These are phyloP conservation scores for Vigna nakashimae DNA, from an alignment of 306 rosid genomes.

Conservation along the genomic window DNA sequence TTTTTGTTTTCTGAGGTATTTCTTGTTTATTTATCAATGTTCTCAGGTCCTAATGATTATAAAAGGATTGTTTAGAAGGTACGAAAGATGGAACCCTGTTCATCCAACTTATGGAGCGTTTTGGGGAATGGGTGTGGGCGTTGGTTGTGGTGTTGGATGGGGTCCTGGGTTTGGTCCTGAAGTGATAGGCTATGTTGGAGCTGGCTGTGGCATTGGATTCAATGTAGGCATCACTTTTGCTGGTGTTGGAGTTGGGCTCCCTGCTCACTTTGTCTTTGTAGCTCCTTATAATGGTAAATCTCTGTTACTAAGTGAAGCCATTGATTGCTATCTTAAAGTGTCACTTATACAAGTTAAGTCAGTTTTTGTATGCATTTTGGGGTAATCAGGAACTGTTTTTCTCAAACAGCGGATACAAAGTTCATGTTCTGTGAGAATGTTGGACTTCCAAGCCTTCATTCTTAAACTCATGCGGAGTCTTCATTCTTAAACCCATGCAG, in stretches of 20 bases:
- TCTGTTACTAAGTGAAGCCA: neutral
- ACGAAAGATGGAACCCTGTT: conserved; percentile 89
- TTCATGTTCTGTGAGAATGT: conserved; percentile 34
- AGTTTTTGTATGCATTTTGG: conserved; percentile 28
- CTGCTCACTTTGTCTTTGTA: conserved; percentile 65
- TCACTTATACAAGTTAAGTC: conserved; percentile 9
- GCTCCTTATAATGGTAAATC: conserved; percentile 68
- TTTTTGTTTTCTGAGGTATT: neutral
- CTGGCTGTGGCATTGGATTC: conserved; percentile 96
- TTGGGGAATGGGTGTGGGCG: conserved; percentile 95
- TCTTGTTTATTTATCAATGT: conserved; percentile 28
- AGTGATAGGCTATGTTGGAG: conserved; percentile 89
- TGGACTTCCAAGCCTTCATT: conserved; percentile 3
- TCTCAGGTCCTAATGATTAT: conserved; percentile 75
- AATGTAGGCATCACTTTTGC: conserved; percentile 82
- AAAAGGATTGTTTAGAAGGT: conserved; percentile 75
- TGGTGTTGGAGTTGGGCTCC: conserved; percentile 88
- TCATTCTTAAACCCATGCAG: conserved; percentile 12
- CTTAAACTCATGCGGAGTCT: conserved; percentile 18
- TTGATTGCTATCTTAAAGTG: conserved; percentile 29
- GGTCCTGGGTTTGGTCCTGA: conserved; percentile 99
- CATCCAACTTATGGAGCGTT: conserved; percentile 92
- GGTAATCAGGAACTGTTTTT: conserved; percentile 12
- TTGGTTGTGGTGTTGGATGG: conserved; percentile 99
- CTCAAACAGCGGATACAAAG: conserved; percentile 31